Evolutionary conservation across 148 eudicot species (phyloP).

Genomic region (Rhododendron simsii): DNA sequence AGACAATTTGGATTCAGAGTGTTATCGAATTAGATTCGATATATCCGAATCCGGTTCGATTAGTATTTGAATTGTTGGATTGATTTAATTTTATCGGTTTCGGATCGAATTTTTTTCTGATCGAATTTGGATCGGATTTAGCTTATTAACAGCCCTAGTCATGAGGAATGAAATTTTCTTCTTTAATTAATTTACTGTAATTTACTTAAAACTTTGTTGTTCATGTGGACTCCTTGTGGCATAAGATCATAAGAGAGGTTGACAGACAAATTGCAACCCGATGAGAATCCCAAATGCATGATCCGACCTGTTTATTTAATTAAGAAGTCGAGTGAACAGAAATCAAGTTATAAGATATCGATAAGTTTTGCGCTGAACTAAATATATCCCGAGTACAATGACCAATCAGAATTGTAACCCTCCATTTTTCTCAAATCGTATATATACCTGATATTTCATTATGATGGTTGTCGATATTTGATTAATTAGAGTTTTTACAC

Average conservation of each 20-base stretch:
- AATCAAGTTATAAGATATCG: background rate
- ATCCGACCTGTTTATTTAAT: background rate
- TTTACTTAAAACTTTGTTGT: too few relatives aligned
- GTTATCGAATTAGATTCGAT: too few relatives aligned
- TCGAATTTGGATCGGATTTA: too few relatives aligned
- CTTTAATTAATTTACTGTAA: too few relatives aligned
- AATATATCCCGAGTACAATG: background rate
- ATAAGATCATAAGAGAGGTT: background rate
- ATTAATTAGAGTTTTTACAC: background rate
- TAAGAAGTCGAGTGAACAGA: background rate
- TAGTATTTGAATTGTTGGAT: too few relatives aligned
- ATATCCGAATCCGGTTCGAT: too few relatives aligned
- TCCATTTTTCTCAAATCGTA: background rate
- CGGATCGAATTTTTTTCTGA: too few relatives aligned
- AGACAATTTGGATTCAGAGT: too few relatives aligned
- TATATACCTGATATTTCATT: background rate
- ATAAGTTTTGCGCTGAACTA: background rate
- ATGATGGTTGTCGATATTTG: background rate
- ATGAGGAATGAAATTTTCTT: too few relatives aligned
- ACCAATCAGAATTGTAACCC: background rate
- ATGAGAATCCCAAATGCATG: background rate
- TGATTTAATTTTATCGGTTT: too few relatives aligned
- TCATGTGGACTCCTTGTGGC: too few relatives aligned
- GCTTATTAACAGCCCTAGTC: too few relatives aligned
- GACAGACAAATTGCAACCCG: background rate